A percentile compares a stretch with the other conserved stretches of the same genome.
These are phyloP conservation scores for Dioscorea zingiberensis DNA, from an alignment of 106 monocot species.

Conservation along the genomic window DNA sequence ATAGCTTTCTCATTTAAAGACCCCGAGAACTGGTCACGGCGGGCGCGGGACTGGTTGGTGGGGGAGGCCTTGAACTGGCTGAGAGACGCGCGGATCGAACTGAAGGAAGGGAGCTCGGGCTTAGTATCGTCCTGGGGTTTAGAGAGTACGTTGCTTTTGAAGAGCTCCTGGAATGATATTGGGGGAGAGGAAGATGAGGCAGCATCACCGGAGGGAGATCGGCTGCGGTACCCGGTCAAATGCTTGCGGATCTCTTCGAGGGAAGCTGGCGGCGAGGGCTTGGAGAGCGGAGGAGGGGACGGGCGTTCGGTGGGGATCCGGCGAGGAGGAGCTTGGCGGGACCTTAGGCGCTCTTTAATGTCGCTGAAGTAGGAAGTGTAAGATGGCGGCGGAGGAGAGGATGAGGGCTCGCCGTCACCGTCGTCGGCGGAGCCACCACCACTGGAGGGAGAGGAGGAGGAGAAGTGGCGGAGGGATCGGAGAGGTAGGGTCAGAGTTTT, in stretches of 20 bases:
- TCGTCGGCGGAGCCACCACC: neutral
- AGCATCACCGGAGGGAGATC: conserved; percentile 7
- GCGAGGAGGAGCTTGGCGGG: conserved; percentile 32
- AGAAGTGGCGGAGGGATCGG: conserved; percentile 3
- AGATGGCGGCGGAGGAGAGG: conserved; percentile 6
- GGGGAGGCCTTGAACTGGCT: conserved; percentile 22
- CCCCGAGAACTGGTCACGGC: too few species aligned
- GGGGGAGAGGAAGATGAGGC: conserved; percentile 1
- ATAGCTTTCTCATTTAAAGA: conserved; percentile 17
- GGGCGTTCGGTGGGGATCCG: conserved; percentile 39
- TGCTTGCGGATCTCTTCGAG: conserved; percentile 65
- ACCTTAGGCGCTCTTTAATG: conserved; percentile 57
- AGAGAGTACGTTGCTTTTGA: conserved; percentile 34
- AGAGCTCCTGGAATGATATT: conserved; percentile 53
- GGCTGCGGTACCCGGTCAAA: conserved; percentile 48
- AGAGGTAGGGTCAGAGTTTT: conserved; percentile 5
- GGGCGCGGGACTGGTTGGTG: neutral
- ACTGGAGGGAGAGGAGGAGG: conserved; percentile 4
- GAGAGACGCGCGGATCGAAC: conserved; percentile 48
- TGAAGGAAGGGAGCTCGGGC: conserved; percentile 2
- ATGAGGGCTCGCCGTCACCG: neutral
- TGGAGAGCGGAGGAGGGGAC: conserved; percentile 16
- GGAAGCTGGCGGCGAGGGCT: conserved; percentile 15
- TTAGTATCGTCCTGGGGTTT: neutral
- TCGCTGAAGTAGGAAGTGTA: conserved; percentile 53